A percentile compares a stretch with the other conserved stretches of the same genome.
These are phyloP conservation scores for Aspergillus steynii DNA, from an alignment of 495 filamentous ascomycete genomes.

Conservation along the genomic window DNA sequence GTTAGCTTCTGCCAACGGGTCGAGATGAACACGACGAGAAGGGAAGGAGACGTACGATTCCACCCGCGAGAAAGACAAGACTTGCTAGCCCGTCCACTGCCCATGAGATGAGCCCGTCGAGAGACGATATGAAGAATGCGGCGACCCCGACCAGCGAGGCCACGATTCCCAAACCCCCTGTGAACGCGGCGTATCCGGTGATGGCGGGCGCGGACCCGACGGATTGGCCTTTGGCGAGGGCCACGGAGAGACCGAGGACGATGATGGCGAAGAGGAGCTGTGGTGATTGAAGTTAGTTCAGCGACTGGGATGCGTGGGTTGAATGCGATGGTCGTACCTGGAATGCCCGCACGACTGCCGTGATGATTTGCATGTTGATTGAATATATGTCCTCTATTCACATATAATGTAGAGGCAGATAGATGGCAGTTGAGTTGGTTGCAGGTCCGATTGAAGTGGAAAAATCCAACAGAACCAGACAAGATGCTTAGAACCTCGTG, in stretches of 20 bases:
- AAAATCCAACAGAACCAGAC: neutral
- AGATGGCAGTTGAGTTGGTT: neutral
- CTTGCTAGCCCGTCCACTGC: slow-evolving; percentile 43
- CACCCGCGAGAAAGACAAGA: slow-evolving; percentile 51
- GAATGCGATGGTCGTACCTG: neutral
- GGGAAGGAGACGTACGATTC: slow-evolving; percentile 47
- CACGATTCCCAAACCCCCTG: slow-evolving; percentile 50
- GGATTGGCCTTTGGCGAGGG: slow-evolving; percentile 44
- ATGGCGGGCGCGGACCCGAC: slow-evolving; percentile 33
- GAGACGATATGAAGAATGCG: slow-evolving; percentile 36
- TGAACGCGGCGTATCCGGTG: slow-evolving; percentile 47
- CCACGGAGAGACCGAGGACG: slow-evolving; percentile 48
- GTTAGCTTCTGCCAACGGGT: slow-evolving; percentile 1
- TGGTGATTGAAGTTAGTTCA: neutral
- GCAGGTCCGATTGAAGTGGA: neutral
- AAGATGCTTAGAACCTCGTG: neutral
- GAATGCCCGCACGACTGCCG: neutral
- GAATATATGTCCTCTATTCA: too few species aligned
- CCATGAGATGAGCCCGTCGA: slow-evolving; percentile 39
- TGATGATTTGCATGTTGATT: neutral
- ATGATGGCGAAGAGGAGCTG: slow-evolving; percentile 47
- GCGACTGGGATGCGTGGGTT: neutral
- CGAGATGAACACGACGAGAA: neutral
- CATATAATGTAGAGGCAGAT: too few species aligned
- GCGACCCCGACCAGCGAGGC: slow-evolving; percentile 38